Base-by-base conservation (phyloP, 805 yeast species). In the Tetrapisispora nanseiensis region DNA sequence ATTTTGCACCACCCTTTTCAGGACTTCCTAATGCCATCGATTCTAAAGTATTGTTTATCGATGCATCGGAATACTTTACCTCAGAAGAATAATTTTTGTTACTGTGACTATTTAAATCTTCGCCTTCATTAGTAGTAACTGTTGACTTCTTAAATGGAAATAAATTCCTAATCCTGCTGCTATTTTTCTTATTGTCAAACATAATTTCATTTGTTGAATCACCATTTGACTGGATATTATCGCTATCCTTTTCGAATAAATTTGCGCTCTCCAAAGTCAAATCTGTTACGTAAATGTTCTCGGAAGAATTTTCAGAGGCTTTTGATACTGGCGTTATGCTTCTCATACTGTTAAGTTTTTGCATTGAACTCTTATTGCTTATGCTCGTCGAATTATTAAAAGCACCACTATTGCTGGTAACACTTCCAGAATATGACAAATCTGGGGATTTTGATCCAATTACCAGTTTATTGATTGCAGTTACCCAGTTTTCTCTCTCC, bases 401-500 rank as follows among this genome's bases (percentile, higher is more conserved):
- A 12, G 8, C 12, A 24, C n/a, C n/a, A n/a, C n/a, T n/a, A n/a
- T n/a, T n/a, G n/a, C n/a, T n/a, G n/a, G n/a, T n/a, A n/a, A n/a
- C n/a, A n/a, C n/a, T n/a, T n/a, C n/a, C n/a, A n/a, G 12, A 9
- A 20, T 32, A 32, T 5, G 35, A 32, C 21, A 20, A 9, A 32
- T 20, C 35, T 20, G 24, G 8, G 10, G 24, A 32, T 19, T 32
- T 20, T 11, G 21, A 20, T 12, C 23, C 26, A n/a, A 57, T 61
- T 3, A 57, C 54, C 30, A 58, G 51, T 33, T 62, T 66, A 26
- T 70, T 59, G 13, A 73, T 50, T 0, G 67, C 67, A 15, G 73
- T 69, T 8, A 83, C 74, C 92, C 94, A 84, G 9, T 65, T 65
- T 52, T 82, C 89, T 43, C 90, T 71, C 54, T 86, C 95, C 22